Evolutionary conservation across 257 asterid species (phyloP).

Genomic region (Linderniella brevidens): DNA sequence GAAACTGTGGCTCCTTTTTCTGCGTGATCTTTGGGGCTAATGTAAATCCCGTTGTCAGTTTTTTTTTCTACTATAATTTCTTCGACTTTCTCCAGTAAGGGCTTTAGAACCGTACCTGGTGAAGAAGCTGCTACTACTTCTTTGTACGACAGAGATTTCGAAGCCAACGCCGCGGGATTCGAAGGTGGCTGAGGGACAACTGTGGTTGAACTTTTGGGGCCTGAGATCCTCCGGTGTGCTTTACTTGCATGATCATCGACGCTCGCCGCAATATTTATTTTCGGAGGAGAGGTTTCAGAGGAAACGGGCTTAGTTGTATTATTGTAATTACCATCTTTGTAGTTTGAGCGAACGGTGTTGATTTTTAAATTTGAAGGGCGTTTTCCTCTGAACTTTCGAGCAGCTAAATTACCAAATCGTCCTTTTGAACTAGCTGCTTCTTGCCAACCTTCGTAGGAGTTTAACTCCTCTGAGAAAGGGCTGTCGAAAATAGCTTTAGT

Average conservation of each 20-base stretch:
- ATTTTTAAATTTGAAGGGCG: constrained; percentile 42
- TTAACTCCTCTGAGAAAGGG: constrained; percentile 15
- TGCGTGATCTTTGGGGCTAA: constrained; percentile 44
- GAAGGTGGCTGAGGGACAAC: constrained; percentile 31
- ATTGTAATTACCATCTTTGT: constrained; percentile 27
- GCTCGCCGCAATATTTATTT: constrained; percentile 24
- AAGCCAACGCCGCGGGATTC: constrained; percentile 52
- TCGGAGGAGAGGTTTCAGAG: constrained; percentile 26
- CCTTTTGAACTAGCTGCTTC: constrained; percentile 90
- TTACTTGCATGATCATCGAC: constrained; percentile 5
- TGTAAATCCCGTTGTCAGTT: constrained; percentile 44
- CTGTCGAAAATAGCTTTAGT: constrained; percentile 12
- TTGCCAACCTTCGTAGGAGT: constrained; percentile 89
- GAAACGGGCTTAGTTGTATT: constrained; percentile 26
- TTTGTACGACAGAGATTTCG: constrained; percentile 81
- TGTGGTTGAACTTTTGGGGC: constrained; percentile 23
- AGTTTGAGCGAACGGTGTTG: constrained; percentile 25
- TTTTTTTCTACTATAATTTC: constrained; percentile 46
- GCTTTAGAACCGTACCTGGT: constrained; percentile 97
- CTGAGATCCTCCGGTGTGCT: constrained; percentile 23
- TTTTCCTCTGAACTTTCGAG: constrained; percentile 45
- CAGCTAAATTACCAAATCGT: constrained; percentile 38
- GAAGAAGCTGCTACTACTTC: constrained; percentile 94
- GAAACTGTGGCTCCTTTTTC: constrained; percentile 28
- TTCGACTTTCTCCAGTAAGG: constrained; percentile 74